phyloP scores from a whole-genome alignment of 495 filamentous ascomycete genomes.

The Trichodelitschia bisporula region DNA sequence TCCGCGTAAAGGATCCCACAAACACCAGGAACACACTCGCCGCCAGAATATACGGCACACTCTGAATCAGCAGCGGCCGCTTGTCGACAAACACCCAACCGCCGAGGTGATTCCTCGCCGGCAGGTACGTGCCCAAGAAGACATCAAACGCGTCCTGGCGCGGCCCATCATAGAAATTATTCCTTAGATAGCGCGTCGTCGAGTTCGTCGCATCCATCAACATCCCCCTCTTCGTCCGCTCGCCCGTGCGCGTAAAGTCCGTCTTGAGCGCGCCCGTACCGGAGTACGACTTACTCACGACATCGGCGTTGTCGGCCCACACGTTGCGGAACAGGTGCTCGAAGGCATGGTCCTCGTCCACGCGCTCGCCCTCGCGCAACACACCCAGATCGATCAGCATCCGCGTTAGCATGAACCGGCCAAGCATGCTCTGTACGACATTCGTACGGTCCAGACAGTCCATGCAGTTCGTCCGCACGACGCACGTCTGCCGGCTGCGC shows the following conservation, averaged over 20 bases:
- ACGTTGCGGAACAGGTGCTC: conserved; percentile 79
- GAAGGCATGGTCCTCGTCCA: conserved; percentile 49
- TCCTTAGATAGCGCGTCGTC: conserved; percentile 56
- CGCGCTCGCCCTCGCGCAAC: conserved; percentile 39
- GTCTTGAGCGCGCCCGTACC: conserved; percentile 93
- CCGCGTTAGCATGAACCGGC: conserved; percentile 60
- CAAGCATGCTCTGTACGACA: conserved; percentile 89
- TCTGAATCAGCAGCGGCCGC: conserved; percentile 66
- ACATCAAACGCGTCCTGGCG: conserved; percentile 88
- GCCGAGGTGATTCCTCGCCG: conserved; percentile 35
- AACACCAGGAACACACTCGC: conserved; percentile 69
- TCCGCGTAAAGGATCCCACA: conserved; percentile 49
- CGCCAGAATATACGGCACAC: conserved; percentile 70
- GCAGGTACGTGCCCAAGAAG: conserved; percentile 67
- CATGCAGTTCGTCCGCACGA: conserved; percentile 96
- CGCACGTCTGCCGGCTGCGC: conserved; percentile 53
- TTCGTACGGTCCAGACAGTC: conserved; percentile 96
- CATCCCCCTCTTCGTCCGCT: conserved; percentile 59
- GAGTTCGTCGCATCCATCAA: conserved; percentile 66
- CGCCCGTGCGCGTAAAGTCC: conserved; percentile 75
- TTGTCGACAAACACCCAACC: conserved; percentile 50
- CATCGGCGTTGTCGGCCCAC: conserved; percentile 96
- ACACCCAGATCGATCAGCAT: conserved; percentile 66
- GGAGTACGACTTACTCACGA: conserved; percentile 75
- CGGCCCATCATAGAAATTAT: conserved; percentile 85